Conservation (phyloP, 768 basidiomycete genomes). For the Naganishia kalamii region DNA sequence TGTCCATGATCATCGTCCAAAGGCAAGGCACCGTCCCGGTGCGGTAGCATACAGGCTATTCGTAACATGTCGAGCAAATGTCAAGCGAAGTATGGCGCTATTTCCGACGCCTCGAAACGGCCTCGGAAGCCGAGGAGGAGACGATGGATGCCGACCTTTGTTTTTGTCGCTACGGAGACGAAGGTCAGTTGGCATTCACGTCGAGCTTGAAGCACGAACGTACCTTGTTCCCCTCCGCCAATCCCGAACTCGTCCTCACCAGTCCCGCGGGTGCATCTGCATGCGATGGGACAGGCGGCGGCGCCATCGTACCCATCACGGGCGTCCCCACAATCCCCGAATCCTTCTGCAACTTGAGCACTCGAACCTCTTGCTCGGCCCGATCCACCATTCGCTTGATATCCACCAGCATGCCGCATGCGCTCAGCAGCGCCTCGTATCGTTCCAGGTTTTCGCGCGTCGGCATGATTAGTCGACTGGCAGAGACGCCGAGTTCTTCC, state of each 20-base stretch:
- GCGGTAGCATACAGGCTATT: too few species aligned
- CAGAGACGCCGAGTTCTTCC: constrained; percentile 65
- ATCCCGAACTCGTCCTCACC: not conserved
- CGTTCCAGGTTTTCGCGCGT: constrained; percentile 71
- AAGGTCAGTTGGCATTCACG: not conserved
- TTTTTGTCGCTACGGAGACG: not conserved
- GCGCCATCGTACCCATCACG: not conserved
- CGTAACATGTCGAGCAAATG: too few species aligned
- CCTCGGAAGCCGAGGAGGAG: constrained; percentile 15
- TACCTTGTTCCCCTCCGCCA: not conserved
- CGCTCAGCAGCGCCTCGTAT: constrained; percentile 67
- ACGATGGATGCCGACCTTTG: constrained; percentile 15
- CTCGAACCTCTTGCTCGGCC: constrained; percentile 74
- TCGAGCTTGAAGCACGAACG: not conserved
- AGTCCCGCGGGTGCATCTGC: not conserved
- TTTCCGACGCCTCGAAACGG: constrained; percentile 6
- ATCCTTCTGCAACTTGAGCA: constrained; percentile 54
- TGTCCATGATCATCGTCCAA: too few species aligned
- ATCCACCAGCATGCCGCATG: constrained; percentile 67
- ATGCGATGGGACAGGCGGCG: not conserved
- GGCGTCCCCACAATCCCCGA: not conserved
- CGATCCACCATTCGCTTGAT: constrained; percentile 81
- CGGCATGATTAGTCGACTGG: constrained; percentile 83
- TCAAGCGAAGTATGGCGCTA: too few species aligned
- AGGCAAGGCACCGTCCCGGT: too few species aligned